Evolutionary conservation across 2,329 filamentous ascomycete species (phyloP).

Genomic region (Sclerotinia spermophila): DNA sequence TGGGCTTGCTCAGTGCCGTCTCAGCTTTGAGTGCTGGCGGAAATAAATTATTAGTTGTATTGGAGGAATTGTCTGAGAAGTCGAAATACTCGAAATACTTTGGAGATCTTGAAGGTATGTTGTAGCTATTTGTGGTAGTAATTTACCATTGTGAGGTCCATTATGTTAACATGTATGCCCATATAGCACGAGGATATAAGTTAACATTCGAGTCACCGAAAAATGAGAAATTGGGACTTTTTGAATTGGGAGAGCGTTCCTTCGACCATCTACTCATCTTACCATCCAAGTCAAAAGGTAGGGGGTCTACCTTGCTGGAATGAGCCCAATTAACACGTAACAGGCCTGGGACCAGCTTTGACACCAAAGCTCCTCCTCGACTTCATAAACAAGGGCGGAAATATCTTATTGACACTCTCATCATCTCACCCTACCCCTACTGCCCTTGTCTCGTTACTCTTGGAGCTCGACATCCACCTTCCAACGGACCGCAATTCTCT

Average conservation of each 20-base stretch:
- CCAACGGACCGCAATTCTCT: constrained; percentile 79
- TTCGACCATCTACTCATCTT: constrained; percentile 92
- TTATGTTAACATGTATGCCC: constrained; percentile 19
- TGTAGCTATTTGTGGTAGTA: constrained; percentile 32
- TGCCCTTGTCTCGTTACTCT: constrained; percentile 71
- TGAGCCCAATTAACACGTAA: constrained; percentile 18
- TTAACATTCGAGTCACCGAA: constrained; percentile 81
- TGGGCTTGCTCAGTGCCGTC: constrained; percentile 63
- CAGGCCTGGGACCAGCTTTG: constrained; percentile 82
- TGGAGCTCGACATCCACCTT: constrained; percentile 86
- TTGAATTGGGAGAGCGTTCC: constrained; percentile 78
- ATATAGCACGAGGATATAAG: constrained; percentile 73
- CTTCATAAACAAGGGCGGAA: constrained; percentile 88
- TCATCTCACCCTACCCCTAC: constrained; percentile 66
- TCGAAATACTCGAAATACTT: constrained; percentile 79
- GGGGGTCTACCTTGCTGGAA: constrained; percentile 13
- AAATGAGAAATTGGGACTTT: constrained; percentile 71
- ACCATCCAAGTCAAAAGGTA: constrained; percentile 86
- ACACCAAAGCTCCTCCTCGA: constrained; percentile 83
- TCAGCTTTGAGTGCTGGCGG: constrained; percentile 77
- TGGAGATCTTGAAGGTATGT: constrained; percentile 64
- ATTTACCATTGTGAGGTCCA: constrained; percentile 2
- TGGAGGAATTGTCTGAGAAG: constrained; percentile 81
- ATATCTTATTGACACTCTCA: constrained; percentile 82
- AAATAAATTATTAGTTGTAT: constrained; percentile 75